A percentile compares a stretch with the other conserved stretches of the same genome.
Conservation (phyloP, 148 eudicot species). For the Dysphania ambrosioides region DNA sequence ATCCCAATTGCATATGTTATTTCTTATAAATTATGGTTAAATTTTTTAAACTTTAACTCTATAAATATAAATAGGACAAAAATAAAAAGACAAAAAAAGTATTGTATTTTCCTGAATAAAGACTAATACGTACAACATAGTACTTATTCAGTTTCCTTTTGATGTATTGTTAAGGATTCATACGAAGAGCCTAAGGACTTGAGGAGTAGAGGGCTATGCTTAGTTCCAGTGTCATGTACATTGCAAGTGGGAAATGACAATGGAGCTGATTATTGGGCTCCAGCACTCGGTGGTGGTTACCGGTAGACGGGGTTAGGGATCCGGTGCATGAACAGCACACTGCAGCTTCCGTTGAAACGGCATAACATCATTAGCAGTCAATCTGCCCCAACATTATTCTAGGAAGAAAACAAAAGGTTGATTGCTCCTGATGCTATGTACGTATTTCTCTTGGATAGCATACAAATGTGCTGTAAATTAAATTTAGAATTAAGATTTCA, state of each 20-base stretch:
- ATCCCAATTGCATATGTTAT: too few relatives aligned
- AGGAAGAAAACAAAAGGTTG: constrained; percentile 55
- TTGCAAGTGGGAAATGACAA: constrained; percentile 78
- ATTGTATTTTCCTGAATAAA: too few relatives aligned
- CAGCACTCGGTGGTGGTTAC: constrained; percentile 60
- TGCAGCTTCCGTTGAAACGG: constrained; percentile 29
- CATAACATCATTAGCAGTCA: constrained; percentile 96
- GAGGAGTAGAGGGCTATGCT: constrained; percentile 82
- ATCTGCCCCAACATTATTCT: constrained; percentile 41
- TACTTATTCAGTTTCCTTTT: neutral
- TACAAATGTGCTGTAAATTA: constrained; percentile 20
- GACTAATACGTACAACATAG: too few relatives aligned
- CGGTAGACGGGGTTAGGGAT: constrained; percentile 41
- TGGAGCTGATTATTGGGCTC: constrained; percentile 92
- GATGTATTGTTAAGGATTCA: constrained; percentile 40
- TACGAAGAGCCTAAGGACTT: constrained; percentile 55
- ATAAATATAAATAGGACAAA: too few relatives aligned
- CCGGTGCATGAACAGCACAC: constrained; percentile 24
- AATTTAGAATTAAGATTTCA: constrained; percentile 15
- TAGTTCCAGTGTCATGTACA: constrained; percentile 84
- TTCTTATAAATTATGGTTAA: too few relatives aligned
- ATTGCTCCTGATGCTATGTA: constrained; percentile 91
- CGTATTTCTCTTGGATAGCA: constrained; percentile 19
- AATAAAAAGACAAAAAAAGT: too few relatives aligned
- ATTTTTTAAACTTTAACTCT: too few relatives aligned